phyloP scores from a whole-genome alignment of 768 basidiomycete species.

The Tremella yokohamensis region DNA sequence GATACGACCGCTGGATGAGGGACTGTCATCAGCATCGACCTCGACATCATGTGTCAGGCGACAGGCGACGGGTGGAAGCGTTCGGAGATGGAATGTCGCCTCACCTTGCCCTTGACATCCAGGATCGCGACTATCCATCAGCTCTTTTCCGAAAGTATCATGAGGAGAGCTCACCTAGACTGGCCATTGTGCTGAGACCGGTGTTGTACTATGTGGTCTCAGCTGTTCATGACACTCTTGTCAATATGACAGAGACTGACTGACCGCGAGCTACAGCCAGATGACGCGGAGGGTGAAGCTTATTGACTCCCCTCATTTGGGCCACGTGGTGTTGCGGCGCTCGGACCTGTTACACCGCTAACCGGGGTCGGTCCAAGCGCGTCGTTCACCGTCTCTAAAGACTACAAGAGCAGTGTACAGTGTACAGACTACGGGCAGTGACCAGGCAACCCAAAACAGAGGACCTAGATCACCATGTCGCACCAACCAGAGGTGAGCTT shows the following conservation, averaged over 20 bases:
- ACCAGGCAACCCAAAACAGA: too few relatives aligned
- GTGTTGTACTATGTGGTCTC: neutral
- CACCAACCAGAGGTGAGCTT: constrained; percentile 1
- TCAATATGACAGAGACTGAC: neutral
- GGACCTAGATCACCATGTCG: neutral
- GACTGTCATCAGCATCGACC: constrained; percentile 55
- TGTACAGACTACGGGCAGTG: too few relatives aligned
- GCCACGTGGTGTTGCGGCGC: too few relatives aligned
- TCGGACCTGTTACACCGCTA: too few relatives aligned
- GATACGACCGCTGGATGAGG: constrained; percentile 90
- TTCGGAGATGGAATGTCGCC: constrained; percentile 53
- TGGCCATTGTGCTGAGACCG: constrained; percentile 15
- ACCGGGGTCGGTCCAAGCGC: too few relatives aligned
- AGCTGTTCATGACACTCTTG: too few relatives aligned
- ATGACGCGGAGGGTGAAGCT: too few relatives aligned
- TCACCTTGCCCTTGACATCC: constrained; percentile 88
- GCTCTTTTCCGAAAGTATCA: neutral
- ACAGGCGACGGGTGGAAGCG: constrained; percentile 93
- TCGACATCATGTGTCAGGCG: constrained; percentile 61
- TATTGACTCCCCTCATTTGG: too few relatives aligned
- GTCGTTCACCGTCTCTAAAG: too few relatives aligned
- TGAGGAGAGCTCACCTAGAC: constrained; percentile 10
- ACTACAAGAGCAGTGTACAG: too few relatives aligned
- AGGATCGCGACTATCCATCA: constrained; percentile 70
- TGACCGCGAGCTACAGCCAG: neutral